Base-by-base conservation (phyloP, 768 basidiomycete genomes). In the Pisolithus marmoratus region DNA sequence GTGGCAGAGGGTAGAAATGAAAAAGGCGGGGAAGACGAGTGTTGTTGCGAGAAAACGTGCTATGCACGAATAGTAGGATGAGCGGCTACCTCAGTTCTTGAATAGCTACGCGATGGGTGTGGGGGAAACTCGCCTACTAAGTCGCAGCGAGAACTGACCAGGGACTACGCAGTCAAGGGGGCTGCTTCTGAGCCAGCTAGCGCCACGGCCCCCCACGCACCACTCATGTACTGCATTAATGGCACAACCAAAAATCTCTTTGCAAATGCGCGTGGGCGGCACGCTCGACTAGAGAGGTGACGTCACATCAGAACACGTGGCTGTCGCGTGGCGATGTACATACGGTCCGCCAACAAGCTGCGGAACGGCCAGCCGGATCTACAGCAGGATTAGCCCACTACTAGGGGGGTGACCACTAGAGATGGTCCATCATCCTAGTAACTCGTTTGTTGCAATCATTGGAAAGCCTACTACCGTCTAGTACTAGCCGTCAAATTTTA, bases 41-140 rank as follows among this genome's bases (percentile, higher is more conserved):
- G 63, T 57, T 24, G 56, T 66, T 63, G 55, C 58, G 59, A 56
- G 57, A 67, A 61, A 65, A 67, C 65, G 64, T 66, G 64, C 63
- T 52, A 49, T 63, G 62, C 64, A 66, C 64, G 64, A 49, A n/a
- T n/a, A 49, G 48, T 24, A 43, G 58, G 53, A 27, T 44, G 50
- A 42, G 27, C 44, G 50, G 37, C 5, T 36, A 55, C 40, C 37
- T 47, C 51, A 47, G 49, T 48, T 43, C 45, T 43, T 51, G 47
- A 47, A 14, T 20, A 48, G 46, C 46, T 41, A 42, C 41, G 55
- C 54, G 34, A 50, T 51, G 50, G 50, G 48, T 23, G 48, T 23
- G 54, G 47, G 44, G 54, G 57, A 36, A 37, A 52, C 49, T 37
- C 38, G 57, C 29, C 15, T 12, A 7, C n/a, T n/a, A n/a, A n/a